Evolutionary conservation across 805 yeast species (phyloP).

Genomic region (Suhomyces faveliae): DNA sequence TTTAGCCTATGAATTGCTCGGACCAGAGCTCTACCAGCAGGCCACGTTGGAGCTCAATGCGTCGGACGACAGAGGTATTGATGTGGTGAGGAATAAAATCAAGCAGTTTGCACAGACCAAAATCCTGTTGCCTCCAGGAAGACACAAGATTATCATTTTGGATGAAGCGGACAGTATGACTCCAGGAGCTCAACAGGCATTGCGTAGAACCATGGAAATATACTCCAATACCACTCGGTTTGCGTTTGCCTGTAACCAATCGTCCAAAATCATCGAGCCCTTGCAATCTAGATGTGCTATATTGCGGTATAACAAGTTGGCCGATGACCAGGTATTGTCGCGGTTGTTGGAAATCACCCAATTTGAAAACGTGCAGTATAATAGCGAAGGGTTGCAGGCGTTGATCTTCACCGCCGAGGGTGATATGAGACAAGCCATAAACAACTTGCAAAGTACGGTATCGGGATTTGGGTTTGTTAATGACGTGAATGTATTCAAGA

Average conservation of each 20-base stretch:
- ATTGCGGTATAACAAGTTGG: constrained; percentile 73
- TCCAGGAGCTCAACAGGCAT: constrained; percentile 93
- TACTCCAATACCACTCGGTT: constrained; percentile 94
- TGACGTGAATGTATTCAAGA: constrained; percentile 88
- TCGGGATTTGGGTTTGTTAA: constrained; percentile 93
- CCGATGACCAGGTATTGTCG: constrained; percentile 81
- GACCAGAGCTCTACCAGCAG: constrained; percentile 60
- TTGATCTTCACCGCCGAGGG: constrained; percentile 95
- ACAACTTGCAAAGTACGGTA: constrained; percentile 88
- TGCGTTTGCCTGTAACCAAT: constrained; percentile 97
- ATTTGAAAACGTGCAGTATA: constrained; percentile 68
- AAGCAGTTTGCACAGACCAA: constrained; percentile 96
- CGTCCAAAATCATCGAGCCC: constrained; percentile 94
- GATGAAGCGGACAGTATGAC: constrained; percentile 98
- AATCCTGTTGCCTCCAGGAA: constrained; percentile 80
- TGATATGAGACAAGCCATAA: constrained; percentile 97
- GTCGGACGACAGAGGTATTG: constrained; percentile 96
- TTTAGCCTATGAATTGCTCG: constrained; percentile 80
- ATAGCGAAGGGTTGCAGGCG: constrained; percentile 91
- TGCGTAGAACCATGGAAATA: constrained; percentile 92
- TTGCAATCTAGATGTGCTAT: constrained; percentile 96
- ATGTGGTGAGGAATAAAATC: constrained; percentile 89
- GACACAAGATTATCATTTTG: constrained; percentile 87
- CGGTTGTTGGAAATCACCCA: constrained; percentile 70
- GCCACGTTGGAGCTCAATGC: constrained; percentile 95